Conservation (phyloP, 257 asterid genomes). For the Fraxinus anomala region DNA sequence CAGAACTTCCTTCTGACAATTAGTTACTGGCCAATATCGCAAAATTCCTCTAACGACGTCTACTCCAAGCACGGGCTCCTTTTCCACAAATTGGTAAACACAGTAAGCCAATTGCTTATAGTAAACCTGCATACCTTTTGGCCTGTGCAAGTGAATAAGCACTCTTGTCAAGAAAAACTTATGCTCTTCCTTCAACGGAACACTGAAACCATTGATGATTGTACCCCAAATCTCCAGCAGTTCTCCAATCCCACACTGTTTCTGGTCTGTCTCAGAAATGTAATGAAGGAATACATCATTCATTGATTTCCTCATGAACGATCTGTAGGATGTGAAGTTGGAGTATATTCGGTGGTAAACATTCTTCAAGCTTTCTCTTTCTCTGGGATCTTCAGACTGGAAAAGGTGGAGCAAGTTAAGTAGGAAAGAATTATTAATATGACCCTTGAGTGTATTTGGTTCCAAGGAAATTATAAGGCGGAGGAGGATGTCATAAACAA, state of each 20-base stretch:
- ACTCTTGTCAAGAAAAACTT: constrained; percentile 60
- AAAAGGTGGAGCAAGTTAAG: constrained; percentile 52
- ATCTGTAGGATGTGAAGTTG: constrained; percentile 54
- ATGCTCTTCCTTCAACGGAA: constrained; percentile 82
- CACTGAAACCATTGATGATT: constrained; percentile 70
- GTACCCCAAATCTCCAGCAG: constrained; percentile 80
- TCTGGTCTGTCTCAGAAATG: constrained; percentile 53
- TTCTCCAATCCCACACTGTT: constrained; percentile 73
- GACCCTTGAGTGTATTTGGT: constrained; percentile 34
- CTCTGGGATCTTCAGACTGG: constrained; percentile 76
- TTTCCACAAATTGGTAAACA: constrained; percentile 69
- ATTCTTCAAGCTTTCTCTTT: constrained; percentile 66
- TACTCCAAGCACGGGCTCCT: constrained; percentile 64
- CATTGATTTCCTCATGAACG: constrained; percentile 81
- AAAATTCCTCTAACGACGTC: constrained; percentile 57
- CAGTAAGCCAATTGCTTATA: constrained; percentile 76
- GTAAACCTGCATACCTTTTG: constrained; percentile 67
- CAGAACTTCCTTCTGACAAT: constrained; percentile 76
- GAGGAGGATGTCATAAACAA: constrained; percentile 70
- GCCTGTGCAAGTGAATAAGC: constrained; percentile 69
- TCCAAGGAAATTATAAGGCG: constrained; percentile 39
- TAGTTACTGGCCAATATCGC: constrained; percentile 68
- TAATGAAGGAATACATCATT: constrained; percentile 62
- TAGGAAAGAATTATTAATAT: constrained; percentile 34
- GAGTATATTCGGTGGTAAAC: constrained; percentile 63